These are phyloP conservation scores for Cladochytrium replicatum DNA, from an alignment of 192 early-diverging fungal genomes.

Conservation along the genomic window DNA sequence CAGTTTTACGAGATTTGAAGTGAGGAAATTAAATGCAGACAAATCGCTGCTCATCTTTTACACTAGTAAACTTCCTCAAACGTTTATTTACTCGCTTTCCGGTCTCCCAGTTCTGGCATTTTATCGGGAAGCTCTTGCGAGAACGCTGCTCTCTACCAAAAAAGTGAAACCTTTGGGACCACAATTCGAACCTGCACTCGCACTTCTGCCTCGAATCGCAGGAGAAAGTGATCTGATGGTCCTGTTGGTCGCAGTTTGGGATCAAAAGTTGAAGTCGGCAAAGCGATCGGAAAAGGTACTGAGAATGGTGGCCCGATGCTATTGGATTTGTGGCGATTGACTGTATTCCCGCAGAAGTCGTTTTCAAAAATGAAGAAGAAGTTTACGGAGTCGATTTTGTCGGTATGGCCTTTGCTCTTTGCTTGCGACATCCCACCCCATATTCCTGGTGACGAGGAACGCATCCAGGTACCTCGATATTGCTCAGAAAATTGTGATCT, in stretches of 20 bases:
- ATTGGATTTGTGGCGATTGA: background rate
- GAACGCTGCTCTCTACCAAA: conserved; percentile 16
- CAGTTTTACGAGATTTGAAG: conserved; percentile 29
- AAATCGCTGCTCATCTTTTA: background rate
- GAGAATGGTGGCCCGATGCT: background rate
- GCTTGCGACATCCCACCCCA: conserved; percentile 24
- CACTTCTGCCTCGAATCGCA: conserved; percentile 26
- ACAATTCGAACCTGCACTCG: conserved; percentile 21
- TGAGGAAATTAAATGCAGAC: conserved; percentile 8
- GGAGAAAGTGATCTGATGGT: conserved; percentile 31
- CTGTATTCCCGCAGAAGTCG: conserved; percentile 1
- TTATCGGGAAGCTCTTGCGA: conserved; percentile 34
- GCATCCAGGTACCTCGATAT: conserved; percentile 2
- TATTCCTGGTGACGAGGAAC: conserved; percentile 24
- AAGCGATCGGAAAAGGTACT: conserved; percentile 18
- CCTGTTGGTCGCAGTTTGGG: conserved; percentile 30
- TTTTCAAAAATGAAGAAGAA: background rate
- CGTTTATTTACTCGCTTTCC: conserved; percentile 23
- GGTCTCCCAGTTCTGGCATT: conserved; percentile 26
- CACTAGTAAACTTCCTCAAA: conserved; percentile 30
- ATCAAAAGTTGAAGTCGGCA: conserved; percentile 15
- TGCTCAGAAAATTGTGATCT: background rate
- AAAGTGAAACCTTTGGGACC: conserved; percentile 4
- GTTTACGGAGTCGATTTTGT: conserved; percentile 19
- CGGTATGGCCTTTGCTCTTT: conserved; percentile 31